phyloP scores from a whole-genome alignment of 192 early-diverging fungal species.

The Umbelopsis ramanniana region DNA sequence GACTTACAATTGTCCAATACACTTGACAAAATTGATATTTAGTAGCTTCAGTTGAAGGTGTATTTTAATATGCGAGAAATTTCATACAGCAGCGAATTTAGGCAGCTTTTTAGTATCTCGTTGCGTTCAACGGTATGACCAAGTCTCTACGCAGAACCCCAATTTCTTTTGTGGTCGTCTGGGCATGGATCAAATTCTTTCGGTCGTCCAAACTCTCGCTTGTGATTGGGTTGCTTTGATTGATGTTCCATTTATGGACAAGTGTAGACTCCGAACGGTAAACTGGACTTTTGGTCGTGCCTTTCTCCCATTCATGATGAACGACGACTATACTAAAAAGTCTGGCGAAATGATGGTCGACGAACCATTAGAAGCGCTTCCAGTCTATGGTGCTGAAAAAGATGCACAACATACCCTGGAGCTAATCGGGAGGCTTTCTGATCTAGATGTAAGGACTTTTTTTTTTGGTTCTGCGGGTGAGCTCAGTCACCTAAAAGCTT shows the following conservation, averaged over 20 bases:
- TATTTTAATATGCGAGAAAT: no score
- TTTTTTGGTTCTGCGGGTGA: not conserved
- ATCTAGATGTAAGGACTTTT: conserved; percentile 10
- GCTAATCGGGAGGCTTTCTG: conserved; percentile 2
- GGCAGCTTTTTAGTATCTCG: no score
- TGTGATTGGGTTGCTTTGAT: conserved; percentile 20
- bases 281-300: not conserved
- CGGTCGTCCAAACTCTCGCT: not conserved
- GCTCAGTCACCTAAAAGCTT: not conserved
- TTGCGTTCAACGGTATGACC: no score
- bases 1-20: no score
- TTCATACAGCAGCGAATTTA: no score
- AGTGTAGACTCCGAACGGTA: conserved; percentile 2
- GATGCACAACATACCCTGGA: not conserved
- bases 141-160: no score
- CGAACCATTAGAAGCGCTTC: not conserved
- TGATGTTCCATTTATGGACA: conserved; percentile 6
- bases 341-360: conserved; percentile 3
- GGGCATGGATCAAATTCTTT: not conserved
- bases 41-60: no score
- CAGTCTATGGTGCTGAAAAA: not conserved
- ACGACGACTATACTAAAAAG: conserved; percentile 13
- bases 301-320: conserved; percentile 10
- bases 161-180: no score
- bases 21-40: no score